These are phyloP conservation scores for Salix udensis DNA, from an alignment of 345 rosid genomes.

Conservation along the genomic window DNA sequence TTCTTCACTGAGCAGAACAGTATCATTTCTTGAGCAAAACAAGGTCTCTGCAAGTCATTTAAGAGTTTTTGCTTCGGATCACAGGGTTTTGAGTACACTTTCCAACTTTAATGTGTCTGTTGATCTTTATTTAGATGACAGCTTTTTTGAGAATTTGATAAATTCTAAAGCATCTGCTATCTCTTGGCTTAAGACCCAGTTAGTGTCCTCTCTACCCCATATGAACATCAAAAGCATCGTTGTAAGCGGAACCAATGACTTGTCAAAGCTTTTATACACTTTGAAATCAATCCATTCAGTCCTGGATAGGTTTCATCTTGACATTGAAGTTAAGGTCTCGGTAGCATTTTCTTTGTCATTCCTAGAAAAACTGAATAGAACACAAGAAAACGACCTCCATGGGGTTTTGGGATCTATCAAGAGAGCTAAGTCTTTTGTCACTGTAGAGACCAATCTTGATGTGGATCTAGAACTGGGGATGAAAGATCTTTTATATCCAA, in stretches of 20 bases:
- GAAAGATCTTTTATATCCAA: slow-evolving; percentile 23
- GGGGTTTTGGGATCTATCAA: slow-evolving; percentile 26
- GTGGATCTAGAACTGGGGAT: slow-evolving; percentile 11
- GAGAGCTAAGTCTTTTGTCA: slow-evolving; percentile 26
- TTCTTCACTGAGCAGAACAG: slow-evolving; percentile 13
- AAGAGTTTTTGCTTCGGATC: slow-evolving; percentile 19
- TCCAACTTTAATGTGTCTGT: slow-evolving; percentile 16
- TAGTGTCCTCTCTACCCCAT: slow-evolving; percentile 15
- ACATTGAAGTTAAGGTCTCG: slow-evolving; percentile 27
- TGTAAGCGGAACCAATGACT: slow-evolving; percentile 17
- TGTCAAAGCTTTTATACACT: slow-evolving; percentile 26
- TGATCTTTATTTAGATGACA: slow-evolving; percentile 35
- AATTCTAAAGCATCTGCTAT: slow-evolving; percentile 24
- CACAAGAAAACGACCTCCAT: slow-evolving; percentile 18
- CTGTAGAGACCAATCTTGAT: slow-evolving; percentile 25
- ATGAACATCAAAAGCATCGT: slow-evolving; percentile 32
- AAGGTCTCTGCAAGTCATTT: slow-evolving; percentile 21
- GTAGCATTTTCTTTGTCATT: slow-evolving; percentile 35
- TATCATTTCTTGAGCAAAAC: slow-evolving; percentile 24
- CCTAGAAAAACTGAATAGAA: slow-evolving; percentile 30
- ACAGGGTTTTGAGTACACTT: slow-evolving; percentile 11
- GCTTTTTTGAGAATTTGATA: slow-evolving; percentile 18
- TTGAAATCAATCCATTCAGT: slow-evolving; percentile 30
- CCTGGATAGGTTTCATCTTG: slow-evolving; percentile 9
- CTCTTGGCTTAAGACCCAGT: slow-evolving; percentile 34